These are phyloP conservation scores for Ogataea paraovalis DNA, from an alignment of 805 yeast genomes.

Conservation along the genomic window DNA sequence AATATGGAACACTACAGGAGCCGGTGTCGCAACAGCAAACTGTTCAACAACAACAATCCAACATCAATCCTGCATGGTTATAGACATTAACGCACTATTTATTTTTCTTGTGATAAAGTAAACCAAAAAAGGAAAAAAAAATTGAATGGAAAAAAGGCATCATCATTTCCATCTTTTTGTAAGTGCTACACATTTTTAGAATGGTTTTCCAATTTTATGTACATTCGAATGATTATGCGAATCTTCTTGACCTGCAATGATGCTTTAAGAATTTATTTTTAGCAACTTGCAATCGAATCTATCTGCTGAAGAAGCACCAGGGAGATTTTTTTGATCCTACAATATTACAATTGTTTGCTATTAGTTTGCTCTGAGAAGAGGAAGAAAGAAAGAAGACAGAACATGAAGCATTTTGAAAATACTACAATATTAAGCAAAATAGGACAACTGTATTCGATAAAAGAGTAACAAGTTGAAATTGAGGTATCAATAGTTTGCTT, in stretches of 20 bases:
- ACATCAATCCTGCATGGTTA: conserved; percentile 30
- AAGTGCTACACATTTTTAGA: too few species aligned
- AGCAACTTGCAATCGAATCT: too few species aligned
- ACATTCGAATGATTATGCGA: too few species aligned
- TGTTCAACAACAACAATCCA: conserved; percentile 24
- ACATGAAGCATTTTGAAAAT: too few species aligned
- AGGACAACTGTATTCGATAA: neutral
- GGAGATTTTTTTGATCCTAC: neutral
- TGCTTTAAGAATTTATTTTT: too few species aligned
- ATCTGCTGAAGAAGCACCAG: too few species aligned
- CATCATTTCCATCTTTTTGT: too few species aligned
- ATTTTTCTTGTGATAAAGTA: neutral
- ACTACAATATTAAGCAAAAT: neutral
- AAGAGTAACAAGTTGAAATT: neutral
- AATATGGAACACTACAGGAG: conserved; percentile 9
- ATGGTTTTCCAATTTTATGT: too few species aligned
- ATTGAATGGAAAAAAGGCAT: neutral
- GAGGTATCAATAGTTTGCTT: neutral
- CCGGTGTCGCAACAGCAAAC: conserved; percentile 29
- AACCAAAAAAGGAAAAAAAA: neutral
- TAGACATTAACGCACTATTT: conserved; percentile 3
- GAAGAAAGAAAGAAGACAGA: too few species aligned
- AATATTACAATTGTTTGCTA: too few species aligned
- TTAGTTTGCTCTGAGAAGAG: too few species aligned
- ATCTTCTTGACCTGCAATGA: too few species aligned